Base-by-base conservation (phyloP, 2,329 filamentous ascomycete genomes). In the Sphaceloma murrayae region DNA sequence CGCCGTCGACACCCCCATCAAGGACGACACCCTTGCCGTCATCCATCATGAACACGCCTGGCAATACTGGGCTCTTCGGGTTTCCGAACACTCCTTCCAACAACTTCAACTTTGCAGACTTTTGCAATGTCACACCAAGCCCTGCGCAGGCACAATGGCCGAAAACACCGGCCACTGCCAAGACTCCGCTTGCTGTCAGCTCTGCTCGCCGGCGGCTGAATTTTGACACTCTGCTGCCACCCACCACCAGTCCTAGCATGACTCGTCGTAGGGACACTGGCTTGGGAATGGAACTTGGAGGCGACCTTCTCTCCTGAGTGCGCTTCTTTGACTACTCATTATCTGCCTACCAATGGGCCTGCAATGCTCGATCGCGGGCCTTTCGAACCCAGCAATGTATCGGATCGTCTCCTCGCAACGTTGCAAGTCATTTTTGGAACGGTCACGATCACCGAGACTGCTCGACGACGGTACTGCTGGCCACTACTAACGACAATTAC, bases 81-180 rank as follows among this genome's bases (percentile, higher is more conserved):
- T 73, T 79, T 46, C 66, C 63, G 56, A 79, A 77, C 51, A 96
- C 89, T 1, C 89, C 89, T 0, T 81, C 81, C 11, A 83, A 88
- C 58, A 76, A 72, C 36, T 93, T 96, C 63, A 93, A 96, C 67
- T 94, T 96, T 66, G 78, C 87, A 43, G 91, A 98, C 60, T 98
- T 94, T 64, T 82, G 96, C 59, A 95, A 96, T 65, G 89, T 96
- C 61, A 94, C 91, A 5, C 91, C 91, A 0, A 94, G 86, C 58
- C 91, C 91, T 14, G 91, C 86, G 18, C 91, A 95, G 66, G 85
- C 79, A 53, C 75, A 80, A 7, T 95, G 87, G 84, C 67, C 66
- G 22, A 69, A 74, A 22, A 80, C 77, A 24, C 77, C 77, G 13
- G 67, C 66, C 11, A 65, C 67, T 5, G 59, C 60, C 13, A 85